A percentile compares a stretch with the other conserved stretches of the same genome.
Conservation (phyloP, 2,329 filamentous ascomycete species). For the Sporothrix protearum region DNA sequence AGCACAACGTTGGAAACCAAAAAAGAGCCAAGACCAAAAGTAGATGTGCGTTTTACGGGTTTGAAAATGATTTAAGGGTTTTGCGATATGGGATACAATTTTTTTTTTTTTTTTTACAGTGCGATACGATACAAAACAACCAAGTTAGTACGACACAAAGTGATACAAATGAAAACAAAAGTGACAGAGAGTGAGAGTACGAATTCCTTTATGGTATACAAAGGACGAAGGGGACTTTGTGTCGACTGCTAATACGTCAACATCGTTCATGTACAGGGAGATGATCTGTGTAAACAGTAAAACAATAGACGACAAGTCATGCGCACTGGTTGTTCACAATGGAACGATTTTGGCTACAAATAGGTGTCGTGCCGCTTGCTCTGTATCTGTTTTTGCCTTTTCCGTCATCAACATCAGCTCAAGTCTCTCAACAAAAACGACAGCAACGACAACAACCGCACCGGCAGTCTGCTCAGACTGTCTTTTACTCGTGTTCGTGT, state of each 20-base stretch:
- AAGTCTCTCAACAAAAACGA: background rate
- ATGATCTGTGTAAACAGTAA: background rate
- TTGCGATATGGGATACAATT: background rate
- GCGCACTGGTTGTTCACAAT: background rate
- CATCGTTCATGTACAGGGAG: no score
- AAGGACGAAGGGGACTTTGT: no score
- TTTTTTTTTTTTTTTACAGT: background rate
- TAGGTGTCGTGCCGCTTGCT: background rate
- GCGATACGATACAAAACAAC: background rate
- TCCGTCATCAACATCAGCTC: background rate
- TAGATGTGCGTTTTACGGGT: conserved; percentile 1
- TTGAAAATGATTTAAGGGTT: background rate
- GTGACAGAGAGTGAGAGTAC: background rate
- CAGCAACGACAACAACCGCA: background rate
- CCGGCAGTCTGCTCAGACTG: background rate
- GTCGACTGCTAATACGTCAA: no score
- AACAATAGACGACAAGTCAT: background rate
- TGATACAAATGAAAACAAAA: background rate
- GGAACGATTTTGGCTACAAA: background rate
- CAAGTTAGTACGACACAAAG: background rate
- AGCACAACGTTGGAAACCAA: background rate
- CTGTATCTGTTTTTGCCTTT: background rate
- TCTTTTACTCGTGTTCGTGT: background rate
- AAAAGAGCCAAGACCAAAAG: background rate
- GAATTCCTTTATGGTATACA: no score